Conservation (phyloP, 306 rosid species). For the Fagus crenata region DNA sequence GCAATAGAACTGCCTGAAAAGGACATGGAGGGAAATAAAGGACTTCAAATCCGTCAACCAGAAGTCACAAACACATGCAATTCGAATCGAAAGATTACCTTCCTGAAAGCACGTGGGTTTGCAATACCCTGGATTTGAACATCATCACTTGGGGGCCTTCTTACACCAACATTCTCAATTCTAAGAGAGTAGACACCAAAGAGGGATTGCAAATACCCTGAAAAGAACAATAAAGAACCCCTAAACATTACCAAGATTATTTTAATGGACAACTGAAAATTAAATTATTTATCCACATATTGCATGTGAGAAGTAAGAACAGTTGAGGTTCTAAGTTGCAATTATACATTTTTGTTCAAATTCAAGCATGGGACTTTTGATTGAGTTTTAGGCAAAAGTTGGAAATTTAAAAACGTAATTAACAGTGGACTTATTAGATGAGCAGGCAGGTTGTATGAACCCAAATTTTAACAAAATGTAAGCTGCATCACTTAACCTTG, state of each 20-base stretch:
- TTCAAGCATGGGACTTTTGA: neutral
- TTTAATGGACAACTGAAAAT: neutral
- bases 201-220: conserved; percentile 86
- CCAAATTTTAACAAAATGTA: neutral
- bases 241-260: conserved; percentile 21
- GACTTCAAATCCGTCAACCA: conserved; percentile 11
- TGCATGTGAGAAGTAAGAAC: neutral
- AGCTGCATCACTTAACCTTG: conserved; percentile 54
- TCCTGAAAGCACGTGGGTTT: conserved; percentile 76
- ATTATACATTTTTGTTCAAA: neutral
- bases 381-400: neutral
- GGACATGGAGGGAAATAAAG: conserved; percentile 23
- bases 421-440: neutral
- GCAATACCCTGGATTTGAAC: conserved; percentile 87
- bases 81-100: conserved; percentile 46
- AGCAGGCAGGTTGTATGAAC: neutral
- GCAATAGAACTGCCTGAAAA: conserved; percentile 85
- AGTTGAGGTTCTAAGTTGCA: conserved; percentile 5
- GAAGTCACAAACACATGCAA: neutral
- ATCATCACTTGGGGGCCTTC: conserved; percentile 89
- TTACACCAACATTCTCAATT: conserved; percentile 77
- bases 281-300: neutral
- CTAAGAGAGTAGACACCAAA: conserved; percentile 81
- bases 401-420: neutral
- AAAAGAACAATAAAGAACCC: conserved; percentile 7